A percentile compares a stretch with the other conserved stretches of the same genome.
Evolutionary conservation across 2,329 filamentous ascomycete species (phyloP).

Genomic region (Venturia nashicola): DNA sequence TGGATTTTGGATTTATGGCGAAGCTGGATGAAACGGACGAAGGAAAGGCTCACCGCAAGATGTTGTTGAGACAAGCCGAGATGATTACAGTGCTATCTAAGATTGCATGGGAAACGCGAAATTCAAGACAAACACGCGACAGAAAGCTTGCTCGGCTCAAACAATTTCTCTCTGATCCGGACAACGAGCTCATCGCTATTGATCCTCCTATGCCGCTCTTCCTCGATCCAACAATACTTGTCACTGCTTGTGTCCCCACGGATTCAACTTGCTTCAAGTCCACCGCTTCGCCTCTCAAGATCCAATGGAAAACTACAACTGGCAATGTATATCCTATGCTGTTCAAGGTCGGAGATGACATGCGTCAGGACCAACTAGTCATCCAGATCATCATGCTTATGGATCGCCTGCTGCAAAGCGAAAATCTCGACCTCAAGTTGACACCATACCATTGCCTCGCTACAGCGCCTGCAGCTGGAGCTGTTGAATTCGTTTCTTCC

Average conservation of each 20-base stretch:
- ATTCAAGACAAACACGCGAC: conserved; percentile 62
- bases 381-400: conserved; percentile 97
- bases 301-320: conserved; percentile 73
- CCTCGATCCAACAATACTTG: conserved; percentile 69
- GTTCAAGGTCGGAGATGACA: conserved; percentile 94
- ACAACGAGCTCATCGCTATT: conserved; percentile 74
- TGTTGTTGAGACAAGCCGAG: conserved; percentile 75
- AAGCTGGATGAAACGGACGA: conserved; percentile 62
- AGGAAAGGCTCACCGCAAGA: conserved; percentile 62
- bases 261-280: conserved; percentile 93
- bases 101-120: conserved; percentile 78
- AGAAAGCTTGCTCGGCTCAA: conserved; percentile 78
- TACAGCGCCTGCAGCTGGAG: conserved; percentile 77
- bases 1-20: conserved; percentile 92
- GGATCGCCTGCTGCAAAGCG: conserved; percentile 89
- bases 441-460: conserved; percentile 95
- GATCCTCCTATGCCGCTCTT: conserved; percentile 81
- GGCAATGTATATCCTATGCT: conserved; percentile 76
- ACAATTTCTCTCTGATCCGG: conserved; percentile 71
- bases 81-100: conserved; percentile 77
- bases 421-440: conserved; percentile 89
- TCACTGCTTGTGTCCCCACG: conserved; percentile 70
- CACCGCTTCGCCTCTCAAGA: conserved; percentile 77
- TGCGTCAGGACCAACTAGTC: conserved; percentile 92
- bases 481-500: conserved; percentile 86